phyloP scores from a whole-genome alignment of 345 rosid species.

The Linum trigynum region DNA sequence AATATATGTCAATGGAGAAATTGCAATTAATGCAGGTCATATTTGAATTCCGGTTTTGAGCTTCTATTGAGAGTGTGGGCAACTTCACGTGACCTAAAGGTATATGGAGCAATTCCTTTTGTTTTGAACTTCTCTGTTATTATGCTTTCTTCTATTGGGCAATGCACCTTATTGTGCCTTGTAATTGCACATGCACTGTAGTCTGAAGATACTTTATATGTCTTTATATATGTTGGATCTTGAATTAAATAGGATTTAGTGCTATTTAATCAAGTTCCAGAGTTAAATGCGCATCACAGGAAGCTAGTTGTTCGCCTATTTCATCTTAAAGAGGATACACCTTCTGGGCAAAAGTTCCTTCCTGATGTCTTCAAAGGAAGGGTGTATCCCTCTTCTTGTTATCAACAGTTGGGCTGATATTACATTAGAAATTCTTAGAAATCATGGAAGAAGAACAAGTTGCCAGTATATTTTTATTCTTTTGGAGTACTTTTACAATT shows the following conservation, averaged over 20 bases:
- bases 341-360: not conserved
- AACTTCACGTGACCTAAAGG: conserved; percentile 86
- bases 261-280: not conserved
- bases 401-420: not conserved
- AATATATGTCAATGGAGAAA: conserved; percentile 13
- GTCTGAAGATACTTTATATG: not conserved
- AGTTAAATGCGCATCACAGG: not conserved
- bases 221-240: not conserved
- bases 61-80: conserved; percentile 89
- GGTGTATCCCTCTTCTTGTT: not conserved
- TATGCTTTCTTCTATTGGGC: not conserved
- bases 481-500: not conserved
- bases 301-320: not conserved
- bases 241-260: not conserved
- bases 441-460: not conserved
- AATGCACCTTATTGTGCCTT: not conserved
- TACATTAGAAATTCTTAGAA: not conserved
- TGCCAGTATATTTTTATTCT: not conserved
- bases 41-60: conserved; percentile 88
- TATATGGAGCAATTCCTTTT: conserved; percentile 14
- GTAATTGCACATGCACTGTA: not conserved
- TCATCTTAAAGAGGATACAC: not conserved
- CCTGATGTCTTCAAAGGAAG: no score
- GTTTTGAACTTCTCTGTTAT: not conserved
- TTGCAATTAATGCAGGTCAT: conserved; percentile 55